These are phyloP conservation scores for Abrus precatorius DNA, from an alignment of 306 rosid genomes.

Conservation along the genomic window DNA sequence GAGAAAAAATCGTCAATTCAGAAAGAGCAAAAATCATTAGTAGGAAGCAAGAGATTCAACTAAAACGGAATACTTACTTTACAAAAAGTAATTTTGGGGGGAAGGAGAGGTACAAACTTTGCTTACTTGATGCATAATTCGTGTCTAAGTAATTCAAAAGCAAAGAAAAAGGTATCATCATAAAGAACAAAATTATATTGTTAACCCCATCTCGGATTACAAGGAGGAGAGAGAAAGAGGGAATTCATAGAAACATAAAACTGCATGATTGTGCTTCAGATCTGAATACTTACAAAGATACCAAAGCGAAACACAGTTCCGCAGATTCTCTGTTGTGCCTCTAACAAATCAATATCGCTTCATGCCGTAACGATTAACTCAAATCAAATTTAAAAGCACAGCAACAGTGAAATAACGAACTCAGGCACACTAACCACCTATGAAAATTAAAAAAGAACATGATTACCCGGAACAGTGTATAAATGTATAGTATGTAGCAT, in stretches of 20 bases:
- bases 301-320: constrained; percentile 53
- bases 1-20: neutral
- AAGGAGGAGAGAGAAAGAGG: neutral
- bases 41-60: constrained; percentile 18
- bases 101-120: neutral
- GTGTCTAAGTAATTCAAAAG: constrained; percentile 14
- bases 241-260: constrained; percentile 39
- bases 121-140: neutral
- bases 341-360: constrained; percentile 56
- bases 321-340: constrained; percentile 52
- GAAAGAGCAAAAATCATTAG: neutral
- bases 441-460: constrained; percentile 33
- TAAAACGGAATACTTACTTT: neutral
- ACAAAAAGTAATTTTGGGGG: neutral
- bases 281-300: constrained; percentile 73
- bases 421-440: constrained; percentile 34
- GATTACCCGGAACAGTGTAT: neutral
- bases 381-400: constrained; percentile 38
- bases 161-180: constrained; percentile 6
- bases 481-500: neutral
- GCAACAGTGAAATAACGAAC: constrained; percentile 47
- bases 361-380: constrained; percentile 35
- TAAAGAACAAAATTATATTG: neutral
- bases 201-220: neutral
- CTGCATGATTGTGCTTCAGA: constrained; percentile 61